A percentile compares a stretch with the other conserved stretches of the same genome.
Conservation (phyloP, 352 stramenopile species). For the Thraustochytrium striatum region DNA sequence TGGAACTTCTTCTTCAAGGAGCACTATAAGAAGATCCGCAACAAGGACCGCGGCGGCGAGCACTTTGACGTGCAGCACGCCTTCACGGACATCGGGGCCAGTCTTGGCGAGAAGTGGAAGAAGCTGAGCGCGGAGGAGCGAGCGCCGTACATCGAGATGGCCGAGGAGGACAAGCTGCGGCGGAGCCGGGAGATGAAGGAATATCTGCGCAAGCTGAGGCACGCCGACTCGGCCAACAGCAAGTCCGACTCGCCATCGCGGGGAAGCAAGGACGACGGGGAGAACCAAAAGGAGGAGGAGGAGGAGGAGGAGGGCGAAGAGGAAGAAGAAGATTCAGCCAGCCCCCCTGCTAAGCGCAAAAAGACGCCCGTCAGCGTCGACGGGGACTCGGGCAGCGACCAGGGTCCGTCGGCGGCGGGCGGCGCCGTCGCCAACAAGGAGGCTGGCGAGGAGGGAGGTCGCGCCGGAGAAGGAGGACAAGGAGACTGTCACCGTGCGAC, state of each 20-base stretch:
- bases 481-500: background rate
- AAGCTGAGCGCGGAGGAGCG: slow-evolving; percentile 30
- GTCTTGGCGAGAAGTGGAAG: slow-evolving; percentile 48
- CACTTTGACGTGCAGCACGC: slow-evolving; percentile 47
- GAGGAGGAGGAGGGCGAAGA: no score
- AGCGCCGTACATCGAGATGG: slow-evolving; percentile 45
- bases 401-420: background rate
- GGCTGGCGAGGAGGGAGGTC: background rate
- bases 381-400: background rate
- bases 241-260: background rate
- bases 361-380: background rate
- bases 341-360: background rate
- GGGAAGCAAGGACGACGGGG: no score
- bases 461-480: background rate
- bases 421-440: background rate
- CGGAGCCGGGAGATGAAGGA: slow-evolving; percentile 43
- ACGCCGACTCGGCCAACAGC: background rate
- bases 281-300: no score
- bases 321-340: background rate
- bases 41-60: slow-evolving; percentile 30
- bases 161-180: slow-evolving; percentile 41
- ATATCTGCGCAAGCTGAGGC: background rate
- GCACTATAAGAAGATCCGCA: slow-evolving; percentile 47
- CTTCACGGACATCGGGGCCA: slow-evolving; percentile 39
- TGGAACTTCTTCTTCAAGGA: slow-evolving; percentile 49